phyloP scores from a whole-genome alignment of 129 eudicot genomes.

The Helianthus tuberosus region DNA sequence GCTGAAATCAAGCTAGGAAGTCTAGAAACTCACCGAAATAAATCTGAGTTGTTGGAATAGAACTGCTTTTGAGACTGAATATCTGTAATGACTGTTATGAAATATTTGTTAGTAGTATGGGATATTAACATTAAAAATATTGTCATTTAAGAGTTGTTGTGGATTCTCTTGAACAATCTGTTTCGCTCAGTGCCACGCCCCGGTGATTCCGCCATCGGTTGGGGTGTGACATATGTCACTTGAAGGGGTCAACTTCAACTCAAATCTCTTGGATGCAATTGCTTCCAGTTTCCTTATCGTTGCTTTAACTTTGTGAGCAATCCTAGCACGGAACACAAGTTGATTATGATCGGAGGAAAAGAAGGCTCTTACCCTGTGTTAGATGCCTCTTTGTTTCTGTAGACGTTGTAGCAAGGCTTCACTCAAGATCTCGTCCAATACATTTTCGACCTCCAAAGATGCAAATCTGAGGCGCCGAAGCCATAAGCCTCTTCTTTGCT shows the following conservation, averaged over 20 bases:
- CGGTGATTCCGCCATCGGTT: no score
- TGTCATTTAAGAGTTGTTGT: no score
- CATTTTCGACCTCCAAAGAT: constrained; percentile 17
- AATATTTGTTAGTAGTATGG: no score
- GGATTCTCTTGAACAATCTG: no score
- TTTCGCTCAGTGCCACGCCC: no score
- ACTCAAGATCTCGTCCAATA: neutral
- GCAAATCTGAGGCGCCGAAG: constrained; percentile 12
- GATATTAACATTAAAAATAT: no score
- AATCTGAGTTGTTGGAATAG: no score
- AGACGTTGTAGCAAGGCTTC: constrained; percentile 10
- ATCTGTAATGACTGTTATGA: no score
- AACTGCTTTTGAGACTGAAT: no score
- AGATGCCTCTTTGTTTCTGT: constrained; percentile 1
- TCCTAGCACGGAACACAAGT: neutral
- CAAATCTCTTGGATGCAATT: constrained; percentile 4
- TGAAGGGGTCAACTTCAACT: neutral
- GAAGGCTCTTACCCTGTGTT: constrained; percentile 9
- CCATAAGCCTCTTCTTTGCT: constrained; percentile 7
- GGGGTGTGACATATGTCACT: no score
- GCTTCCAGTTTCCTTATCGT: neutral
- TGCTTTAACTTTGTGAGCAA: constrained; percentile 17
- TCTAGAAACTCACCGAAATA: no score
- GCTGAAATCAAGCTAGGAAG: no score
- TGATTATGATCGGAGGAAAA: constrained; percentile 1